Evolutionary conservation across 78 protist species (phyloP), one percentile per base, ranked within the genome.

Genomic region (Anaeramoeba flamelloides): DNA sequence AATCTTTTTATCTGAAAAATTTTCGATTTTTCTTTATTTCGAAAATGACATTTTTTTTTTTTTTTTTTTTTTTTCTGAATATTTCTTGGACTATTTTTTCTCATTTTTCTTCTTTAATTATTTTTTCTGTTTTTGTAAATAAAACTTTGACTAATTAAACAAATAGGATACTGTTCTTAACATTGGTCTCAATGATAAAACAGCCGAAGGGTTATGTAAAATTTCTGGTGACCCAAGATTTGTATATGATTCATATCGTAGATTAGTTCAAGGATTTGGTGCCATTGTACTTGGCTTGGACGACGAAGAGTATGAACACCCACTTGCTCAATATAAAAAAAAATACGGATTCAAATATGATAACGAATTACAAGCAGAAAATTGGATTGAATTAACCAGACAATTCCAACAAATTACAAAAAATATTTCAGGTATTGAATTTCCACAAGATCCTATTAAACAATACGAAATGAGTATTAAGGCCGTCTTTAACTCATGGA

Each of bases 101-200:
- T n/a, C n/a, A n/a, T n/a, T n/a, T n/a, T n/a, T n/a, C n/a, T n/a
- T n/a, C n/a, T n/a, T n/a, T n/a, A n/a, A n/a, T n/a, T n/a, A n/a
- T n/a, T n/a, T n/a, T n/a, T n/a, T n/a, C n/a, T n/a, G n/a, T n/a
- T n/a, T n/a, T n/a, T n/a, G n/a, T n/a, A n/a, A n/a, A n/a, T n/a
- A n/a, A n/a, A n/a, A n/a, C n/a, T n/a, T n/a, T n/a, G n/a, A n/a
- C n/a, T n/a, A n/a, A n/a, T n/a, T n/a, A n/a, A n/a, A n/a, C n/a
- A n/a, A n/a, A n/a, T n/a, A n/a, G n/a, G 93, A 90, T 85, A 90
- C 93, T 0, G 89, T 90, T 38, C 88, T 90, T 75, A 90, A 90
- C 85, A 82, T 90, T 33, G 91, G 91, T 1, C 80, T 87, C 41
- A 90, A 88, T 79, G 90, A 82, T 38, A 41, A 0, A 12, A 41